Base-by-base conservation (phyloP, 768 basidiomycete genomes). In the Calocybe indica region DNA sequence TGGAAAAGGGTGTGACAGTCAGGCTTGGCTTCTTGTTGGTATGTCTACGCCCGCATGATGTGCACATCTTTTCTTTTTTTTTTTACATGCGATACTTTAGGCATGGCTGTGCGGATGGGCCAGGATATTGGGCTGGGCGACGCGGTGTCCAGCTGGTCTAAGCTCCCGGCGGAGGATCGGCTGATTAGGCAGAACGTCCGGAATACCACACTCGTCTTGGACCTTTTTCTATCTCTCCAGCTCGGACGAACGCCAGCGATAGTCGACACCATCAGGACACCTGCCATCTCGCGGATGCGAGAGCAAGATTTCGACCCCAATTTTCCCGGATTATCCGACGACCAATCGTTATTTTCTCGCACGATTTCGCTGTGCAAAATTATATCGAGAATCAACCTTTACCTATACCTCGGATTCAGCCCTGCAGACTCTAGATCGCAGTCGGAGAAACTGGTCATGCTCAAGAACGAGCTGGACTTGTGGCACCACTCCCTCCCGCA, bases 11-110 rank as follows among this genome's bases (percentile, higher is more conserved):
- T 55, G 55, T n/a, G 61, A 62, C 33, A 57, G 49, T 12, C 53
- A 58, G 44, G 62, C 62, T 8, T 64, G 61, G 62, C 40, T 60
- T n/a, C 48, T 58, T 1, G 44, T 60, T 34, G 62, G 62, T 46
- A 47, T 50, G 30, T 47, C 46, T 29, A 30, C 33, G 3, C n/a
- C n/a, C n/a, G n/a, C n/a, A 12, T 12, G 7, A 13, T 40, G 8
- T 12, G 4, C 7, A 40, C 37, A 3, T 30, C 43, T 13, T 43
- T 37, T 6, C 38, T 38, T 10, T 4, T 32, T 15, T 10, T 10
- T 45, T 36, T 35, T 14, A 31, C 12, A n/a, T 8, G 28, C 28
- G 32, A n/a, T n/a, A n/a, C n/a, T 40, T 11, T 35, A 56, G 55
- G 55, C 34, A 30, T 58, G 46, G 58, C 57, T 15, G 49, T 60